phyloP scores from a whole-genome alignment of 345 rosid species.

The Pistacia integerrima region DNA sequence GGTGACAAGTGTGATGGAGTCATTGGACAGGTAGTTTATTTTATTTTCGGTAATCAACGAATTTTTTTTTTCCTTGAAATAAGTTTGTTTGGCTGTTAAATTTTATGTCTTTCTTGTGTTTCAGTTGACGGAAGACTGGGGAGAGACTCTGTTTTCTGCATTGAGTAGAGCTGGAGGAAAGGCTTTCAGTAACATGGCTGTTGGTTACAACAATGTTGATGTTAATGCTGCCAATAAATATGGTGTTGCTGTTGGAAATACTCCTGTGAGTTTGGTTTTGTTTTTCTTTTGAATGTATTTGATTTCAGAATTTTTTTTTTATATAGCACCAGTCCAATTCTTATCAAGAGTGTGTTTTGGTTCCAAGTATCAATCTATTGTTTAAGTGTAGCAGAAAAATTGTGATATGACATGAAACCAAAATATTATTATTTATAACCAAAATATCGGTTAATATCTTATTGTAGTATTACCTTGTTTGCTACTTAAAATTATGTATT shows the following conservation, averaged over 20 bases:
- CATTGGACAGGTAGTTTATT: slow-evolving; percentile 73
- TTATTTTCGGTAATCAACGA: background rate
- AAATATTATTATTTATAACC: too few species aligned
- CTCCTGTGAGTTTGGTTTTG: slow-evolving; percentile 62
- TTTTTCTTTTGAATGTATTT: background rate
- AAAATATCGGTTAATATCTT: too few species aligned
- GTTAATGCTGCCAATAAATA: slow-evolving; percentile 93
- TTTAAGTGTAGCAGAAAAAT: too few species aligned
- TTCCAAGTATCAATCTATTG: too few species aligned
- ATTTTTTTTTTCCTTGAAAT: background rate
- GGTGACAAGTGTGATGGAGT: slow-evolving; percentile 94
- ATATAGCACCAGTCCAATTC: too few species aligned
- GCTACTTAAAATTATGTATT: too few species aligned
- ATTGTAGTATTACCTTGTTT: too few species aligned
- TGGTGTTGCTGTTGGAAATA: slow-evolving; percentile 92
- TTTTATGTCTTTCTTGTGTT: slow-evolving; percentile 15
- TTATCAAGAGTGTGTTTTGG: too few species aligned
- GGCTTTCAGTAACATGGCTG: slow-evolving; percentile 98
- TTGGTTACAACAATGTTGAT: slow-evolving; percentile 96
- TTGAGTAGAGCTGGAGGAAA: slow-evolving; percentile 91
- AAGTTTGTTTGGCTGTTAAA: background rate
- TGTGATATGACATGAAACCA: too few species aligned
- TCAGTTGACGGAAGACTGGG: slow-evolving; percentile 96
- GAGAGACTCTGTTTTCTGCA: slow-evolving; percentile 87
- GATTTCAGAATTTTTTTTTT: background rate